Conservation (phyloP, 306 rosid species). For the Begonia peltatifolia region DNA sequence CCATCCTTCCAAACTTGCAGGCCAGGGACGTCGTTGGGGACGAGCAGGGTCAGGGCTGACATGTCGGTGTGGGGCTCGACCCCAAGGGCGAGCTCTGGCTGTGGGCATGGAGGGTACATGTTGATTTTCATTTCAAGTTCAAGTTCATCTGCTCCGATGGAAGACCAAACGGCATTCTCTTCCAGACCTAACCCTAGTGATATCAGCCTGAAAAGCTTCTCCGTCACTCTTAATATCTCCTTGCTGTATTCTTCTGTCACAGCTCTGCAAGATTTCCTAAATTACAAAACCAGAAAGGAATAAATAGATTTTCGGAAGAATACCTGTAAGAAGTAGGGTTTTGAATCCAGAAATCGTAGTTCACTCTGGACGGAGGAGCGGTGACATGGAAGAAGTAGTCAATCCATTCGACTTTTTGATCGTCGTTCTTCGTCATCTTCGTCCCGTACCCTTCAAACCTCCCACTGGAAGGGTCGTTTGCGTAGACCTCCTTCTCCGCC, state of each 20-base stretch:
- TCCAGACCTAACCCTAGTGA: conserved; percentile 47
- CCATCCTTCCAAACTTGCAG: conserved; percentile 41
- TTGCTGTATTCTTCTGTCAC: conserved; percentile 36
- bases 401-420: conserved; percentile 53
- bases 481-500: conserved; percentile 36
- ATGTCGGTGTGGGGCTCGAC: conserved; percentile 73
- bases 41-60: conserved; percentile 47
- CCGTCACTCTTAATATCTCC: conserved; percentile 25
- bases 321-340: conserved; percentile 36
- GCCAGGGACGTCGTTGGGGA: conserved; percentile 46
- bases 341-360: conserved; percentile 34
- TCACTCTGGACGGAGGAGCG: conserved; percentile 35
- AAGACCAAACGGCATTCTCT: conserved; percentile 17
- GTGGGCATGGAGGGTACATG: conserved; percentile 70
- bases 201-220: conserved; percentile 25
- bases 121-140: conserved; percentile 63
- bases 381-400: conserved; percentile 50
- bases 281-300: too few relatives aligned
- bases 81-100: conserved; percentile 50
- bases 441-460: conserved; percentile 55
- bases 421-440: conserved; percentile 38
- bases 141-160: conserved; percentile 30
- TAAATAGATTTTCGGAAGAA: too few relatives aligned
- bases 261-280: conserved; percentile 15
- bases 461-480: conserved; percentile 42